phyloP scores from a whole-genome alignment of 2,329 filamentous ascomycete species.

The Colletotrichum agaves region DNA sequence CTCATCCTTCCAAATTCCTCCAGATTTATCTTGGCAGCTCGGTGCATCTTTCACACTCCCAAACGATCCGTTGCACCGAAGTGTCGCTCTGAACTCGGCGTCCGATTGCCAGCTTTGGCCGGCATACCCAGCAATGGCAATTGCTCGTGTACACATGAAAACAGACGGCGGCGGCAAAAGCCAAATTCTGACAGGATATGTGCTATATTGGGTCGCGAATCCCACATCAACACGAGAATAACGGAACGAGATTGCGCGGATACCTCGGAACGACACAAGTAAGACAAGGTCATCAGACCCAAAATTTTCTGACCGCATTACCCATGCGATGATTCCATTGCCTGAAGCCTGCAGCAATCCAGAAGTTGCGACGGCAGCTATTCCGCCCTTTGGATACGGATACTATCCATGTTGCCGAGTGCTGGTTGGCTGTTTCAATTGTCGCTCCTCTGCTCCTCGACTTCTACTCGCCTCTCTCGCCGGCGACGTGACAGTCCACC shows the following conservation, averaged over 20 bases:
- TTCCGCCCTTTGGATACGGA: constrained; percentile 11
- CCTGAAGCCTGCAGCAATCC: constrained; percentile 34
- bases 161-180: neutral
- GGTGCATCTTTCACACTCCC: neutral
- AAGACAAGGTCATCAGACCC: constrained; percentile 38
- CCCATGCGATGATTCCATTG: constrained; percentile 33
- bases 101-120: constrained; percentile 10
- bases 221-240: constrained; percentile 30
- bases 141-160: neutral
- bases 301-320: constrained; percentile 36
- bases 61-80: neutral
- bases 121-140: constrained; percentile 3
- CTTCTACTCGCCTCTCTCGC: constrained; percentile 4
- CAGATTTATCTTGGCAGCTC: neutral
- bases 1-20: constrained; percentile 3
- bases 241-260: constrained; percentile 35
- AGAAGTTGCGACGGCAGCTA: constrained; percentile 14
- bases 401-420: constrained; percentile 19
- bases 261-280: constrained; percentile 33
- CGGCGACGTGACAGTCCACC: constrained; percentile 8
- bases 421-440: constrained; percentile 23
- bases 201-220: constrained; percentile 22
- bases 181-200: constrained; percentile 31
- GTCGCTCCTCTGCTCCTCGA: constrained; percentile 14
- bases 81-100: constrained; percentile 19